These are phyloP conservation scores for Colletotrichum truncatum DNA, from an alignment of 2,329 filamentous ascomycete species.

Conservation along the genomic window DNA sequence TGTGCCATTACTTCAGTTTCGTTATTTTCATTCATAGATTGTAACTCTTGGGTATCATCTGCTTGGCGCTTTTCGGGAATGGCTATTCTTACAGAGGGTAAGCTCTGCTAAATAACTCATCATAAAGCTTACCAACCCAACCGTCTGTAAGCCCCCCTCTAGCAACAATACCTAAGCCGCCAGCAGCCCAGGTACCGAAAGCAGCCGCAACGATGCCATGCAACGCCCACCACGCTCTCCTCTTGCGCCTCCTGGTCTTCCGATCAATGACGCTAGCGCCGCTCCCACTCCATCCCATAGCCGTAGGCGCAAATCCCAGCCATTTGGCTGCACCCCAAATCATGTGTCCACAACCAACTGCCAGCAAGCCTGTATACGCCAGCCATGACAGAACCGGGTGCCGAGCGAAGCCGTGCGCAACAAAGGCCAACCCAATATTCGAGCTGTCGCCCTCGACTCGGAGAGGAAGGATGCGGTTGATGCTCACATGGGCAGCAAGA, in stretches of 20 bases:
- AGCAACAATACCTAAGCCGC: conserved; percentile 81
- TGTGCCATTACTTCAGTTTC: too few relatives aligned
- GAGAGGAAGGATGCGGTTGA: conserved; percentile 81
- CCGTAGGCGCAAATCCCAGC: conserved; percentile 71
- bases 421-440: conserved; percentile 84
- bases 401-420: conserved; percentile 84
- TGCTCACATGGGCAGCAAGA: conserved; percentile 74
- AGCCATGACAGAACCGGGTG: conserved; percentile 73
- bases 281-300: conserved; percentile 56
- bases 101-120: conserved; percentile 68
- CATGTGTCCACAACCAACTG: conserved; percentile 77
- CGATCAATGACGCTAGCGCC: conserved; percentile 56
- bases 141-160: conserved; percentile 74
- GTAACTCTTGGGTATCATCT: conserved; percentile 8
- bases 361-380: conserved; percentile 75
- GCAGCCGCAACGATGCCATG: conserved; percentile 70
- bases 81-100: conserved; percentile 22
- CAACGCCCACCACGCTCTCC: conserved; percentile 75
- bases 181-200: conserved; percentile 80
- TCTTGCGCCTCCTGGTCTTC: conserved; percentile 61
- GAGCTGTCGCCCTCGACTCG: conserved; percentile 84
- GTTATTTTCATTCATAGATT: too few relatives aligned
- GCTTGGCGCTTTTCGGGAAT: background rate
- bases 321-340: conserved; percentile 88
- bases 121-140: conserved; percentile 84